Base-by-base conservation (phyloP, 208 protist genomes). In the Trypanosomatidae sp. region DNA sequence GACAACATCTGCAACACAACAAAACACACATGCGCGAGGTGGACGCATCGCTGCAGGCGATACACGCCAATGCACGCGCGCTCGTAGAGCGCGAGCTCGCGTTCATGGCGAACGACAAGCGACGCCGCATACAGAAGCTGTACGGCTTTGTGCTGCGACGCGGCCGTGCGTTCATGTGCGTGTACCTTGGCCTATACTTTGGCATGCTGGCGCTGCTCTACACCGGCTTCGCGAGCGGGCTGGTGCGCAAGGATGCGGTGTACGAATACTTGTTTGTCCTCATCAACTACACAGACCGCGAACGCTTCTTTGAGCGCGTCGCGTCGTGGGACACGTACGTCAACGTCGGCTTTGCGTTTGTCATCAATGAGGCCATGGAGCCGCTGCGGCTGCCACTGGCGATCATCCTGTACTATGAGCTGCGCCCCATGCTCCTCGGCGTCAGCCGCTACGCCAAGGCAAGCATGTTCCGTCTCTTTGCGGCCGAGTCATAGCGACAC, bases 261-360 rank as follows among this genome's bases (percentile, higher is more conserved):
- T 88, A 80, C 46, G 83, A 88, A 43, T 84, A 68, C 20, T 43
- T 92, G 56, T 72, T 74, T 44, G 64, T 85, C 3, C 28, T 88
- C 6, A 45, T 49, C 4, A 42, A 43, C 1, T 84, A 74, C 48
- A 61, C 82, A 11, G 70, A 86, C 23, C 67, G 61, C 22, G 83
- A 92, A 13, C 43, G 48, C 52, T 88, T 92, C 47, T 88, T 81
- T 37, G 53, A 50, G 33, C 62, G 76, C 13, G 52, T 92, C 0
- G 78, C 81, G 62, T 69, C 75, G 32, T 92, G 71, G 71, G 83
- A 82, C 32, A 81, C 66, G 26, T 88, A 87, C 49, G 60, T 85
- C 3, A 76, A 92, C 54, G 62, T 92, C 33, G 83, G 78, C n/a
- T 92, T 88, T 71, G 83, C 78, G 2, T 88, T 92, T 65, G 67